Evolutionary conservation across 805 yeast genomes (phyloP).

Genomic region (Cyberlindnera saturnus): DNA sequence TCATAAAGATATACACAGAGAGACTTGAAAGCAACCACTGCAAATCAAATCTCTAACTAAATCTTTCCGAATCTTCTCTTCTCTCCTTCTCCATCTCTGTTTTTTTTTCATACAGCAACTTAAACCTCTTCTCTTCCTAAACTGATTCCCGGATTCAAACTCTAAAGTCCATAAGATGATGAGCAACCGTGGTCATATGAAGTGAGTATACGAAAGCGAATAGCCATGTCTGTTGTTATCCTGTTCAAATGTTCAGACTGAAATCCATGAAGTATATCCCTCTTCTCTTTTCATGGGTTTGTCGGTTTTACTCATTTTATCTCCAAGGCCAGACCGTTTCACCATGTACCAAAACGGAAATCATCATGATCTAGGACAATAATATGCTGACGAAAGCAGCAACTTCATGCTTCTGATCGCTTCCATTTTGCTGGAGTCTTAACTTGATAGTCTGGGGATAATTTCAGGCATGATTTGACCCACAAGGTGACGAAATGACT

Average conservation of each 20-base stretch:
- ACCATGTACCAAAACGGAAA: slow-evolving; percentile 3
- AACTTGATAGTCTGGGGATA: too few relatives aligned
- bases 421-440: too few relatives aligned
- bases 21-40: too few relatives aligned
- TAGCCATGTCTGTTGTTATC: not conserved
- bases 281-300: not conserved
- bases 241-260: not conserved
- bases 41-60: too few relatives aligned
- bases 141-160: not conserved
- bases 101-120: too few relatives aligned
- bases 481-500: slow-evolving; percentile 3
- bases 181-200: slow-evolving; percentile 1
- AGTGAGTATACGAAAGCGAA: not conserved
- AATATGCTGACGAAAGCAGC: not conserved
- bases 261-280: not conserved
- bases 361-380: slow-evolving; percentile 5
- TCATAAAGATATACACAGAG: too few relatives aligned
- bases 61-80: too few relatives aligned
- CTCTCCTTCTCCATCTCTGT: too few relatives aligned
- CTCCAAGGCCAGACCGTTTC: too few relatives aligned
- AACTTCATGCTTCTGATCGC: not conserved
- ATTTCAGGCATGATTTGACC: too few relatives aligned
- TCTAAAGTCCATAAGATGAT: not conserved
- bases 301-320: not conserved
- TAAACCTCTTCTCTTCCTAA: too few relatives aligned